Evolutionary conservation across 2,329 filamentous ascomycete species (phyloP), one percentile per base, ranked within the genome.

Genomic region (Curvularia verruculosa): DNA sequence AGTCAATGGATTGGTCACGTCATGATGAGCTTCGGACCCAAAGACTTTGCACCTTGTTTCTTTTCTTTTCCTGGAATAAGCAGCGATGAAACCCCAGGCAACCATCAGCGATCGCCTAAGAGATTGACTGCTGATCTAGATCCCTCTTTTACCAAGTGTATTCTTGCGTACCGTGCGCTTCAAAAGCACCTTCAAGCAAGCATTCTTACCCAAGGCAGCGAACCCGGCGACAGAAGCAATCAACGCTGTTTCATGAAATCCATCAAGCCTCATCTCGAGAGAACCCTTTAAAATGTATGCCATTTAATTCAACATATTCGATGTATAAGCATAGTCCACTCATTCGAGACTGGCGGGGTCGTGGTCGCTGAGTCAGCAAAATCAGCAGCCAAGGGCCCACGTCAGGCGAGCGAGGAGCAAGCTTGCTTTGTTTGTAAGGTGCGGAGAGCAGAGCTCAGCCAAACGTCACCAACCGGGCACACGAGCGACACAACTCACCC

Each of bases 401-500:
- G 46, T 58, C 55, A 58, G 54, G 40, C 54, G 45, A 57, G 29
- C 28, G 28, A 29, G 28, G 50, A 43, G 47, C 28, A 49, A 56
- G 54, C 49, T 53, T 57, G 54, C 50, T 54, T 54, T 57, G 54
- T 45, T 54, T 57, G 39, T 44, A 26, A 29, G 29, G 26, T 54
- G 54, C 54, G 50, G 50, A 57, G 50, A 54, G 54, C 31, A 57
- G 50, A 54, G 54, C 31, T 50, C 51, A 48, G 39, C 55, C 46
- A 46, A 57, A 58, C 55, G 55, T 58, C 55, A 58, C 55, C 37
- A 47, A 34, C 45, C 24, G 36, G 52, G 55, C 55, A 54, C 54
- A 54, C 54, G 50, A 53, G 45, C 54, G 26, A 34, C 40, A 34
- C 34, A 49, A 49, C 28, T 29, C 54, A 29, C 43, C 26, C 28